Base-by-base conservation (phyloP, 768 basidiomycete genomes). In the Lactarius trivialis region DNA sequence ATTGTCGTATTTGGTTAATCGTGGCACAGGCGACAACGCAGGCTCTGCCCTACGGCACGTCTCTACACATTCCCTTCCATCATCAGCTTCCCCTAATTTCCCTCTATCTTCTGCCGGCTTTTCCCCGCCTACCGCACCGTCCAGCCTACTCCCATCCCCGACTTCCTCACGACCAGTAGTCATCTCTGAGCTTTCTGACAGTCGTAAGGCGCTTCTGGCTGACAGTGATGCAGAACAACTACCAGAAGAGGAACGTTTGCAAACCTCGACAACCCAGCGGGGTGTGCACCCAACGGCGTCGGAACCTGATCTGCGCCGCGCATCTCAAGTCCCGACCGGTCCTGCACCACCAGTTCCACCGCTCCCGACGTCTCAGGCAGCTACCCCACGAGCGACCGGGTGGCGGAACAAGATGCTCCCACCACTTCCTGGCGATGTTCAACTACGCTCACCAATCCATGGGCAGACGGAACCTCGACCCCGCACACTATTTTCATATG, bases 1-100 rank as follows among this genome's bases (percentile, higher is more conserved):
- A 5, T 71, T 98, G 56, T 92, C 92, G 0, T 95, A 93, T 74
- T 81, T 98, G 52, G 92, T 93, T 2, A 76, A 74, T 63, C 73
- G 76, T 64, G 78, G 81, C 60, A 81, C 81, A 45, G 79, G 81
- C n/a, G 81, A 83, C 49, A 77, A 78, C 34, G 79, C 83, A 17
- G 65, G 76, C 48, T 71, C 72, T 36, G 73, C 76, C 51, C 77
- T 77, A 55, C 82, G 88, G 6, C 86, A 85, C 68, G 77, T 81
- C 28, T 89, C 90, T 17, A 85, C 86, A 5, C 83, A 85, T 14
- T 89, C 89, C 24, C 75, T 90, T 51, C 82, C 82, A 8, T 85
- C 85, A 21, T 76, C 80, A 51, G 70, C 76, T 37, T 85, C 85
- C 7, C 81, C 82, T 30, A 86, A 83, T 69, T 73, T 78, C 61